A percentile compares a stretch with the other conserved stretches of the same genome.
These are phyloP conservation scores for Puccinia horiana DNA, from an alignment of 1,284 basidiomycete genomes.

Conservation along the genomic window DNA sequence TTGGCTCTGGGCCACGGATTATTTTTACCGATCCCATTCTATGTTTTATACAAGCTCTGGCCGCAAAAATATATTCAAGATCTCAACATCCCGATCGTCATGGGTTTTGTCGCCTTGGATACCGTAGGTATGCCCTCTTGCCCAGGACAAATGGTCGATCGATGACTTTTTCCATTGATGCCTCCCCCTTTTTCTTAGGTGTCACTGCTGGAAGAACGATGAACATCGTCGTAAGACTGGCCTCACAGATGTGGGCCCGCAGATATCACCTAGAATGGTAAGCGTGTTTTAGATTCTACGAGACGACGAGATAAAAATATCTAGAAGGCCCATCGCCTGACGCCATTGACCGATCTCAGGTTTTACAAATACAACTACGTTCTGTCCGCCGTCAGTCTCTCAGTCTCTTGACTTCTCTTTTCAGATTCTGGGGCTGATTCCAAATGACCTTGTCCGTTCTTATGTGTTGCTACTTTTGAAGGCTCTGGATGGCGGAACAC, in stretches of 20 bases:
- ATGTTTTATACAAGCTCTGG: constrained; percentile 4
- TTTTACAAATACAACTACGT: constrained; percentile 45
- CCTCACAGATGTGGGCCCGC: constrained; percentile 28
- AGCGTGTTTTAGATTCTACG: background rate
- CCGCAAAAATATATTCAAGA: constrained; percentile 3
- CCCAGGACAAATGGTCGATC: background rate
- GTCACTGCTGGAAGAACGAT: constrained; percentile 2
- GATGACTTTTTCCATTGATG: background rate
- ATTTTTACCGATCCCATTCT: constrained; percentile 25
- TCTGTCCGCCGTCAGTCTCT: constrained; percentile 25
- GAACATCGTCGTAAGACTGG: constrained; percentile 17
- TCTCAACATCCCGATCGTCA: constrained; percentile 9
- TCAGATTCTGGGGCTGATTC: background rate
- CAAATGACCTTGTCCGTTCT: background rate
- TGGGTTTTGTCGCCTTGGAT: constrained; percentile 20
- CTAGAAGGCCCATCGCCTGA: background rate
- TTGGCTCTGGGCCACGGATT: constrained; percentile 16
- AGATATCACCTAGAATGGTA: constrained; percentile 26
- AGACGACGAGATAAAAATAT: background rate
- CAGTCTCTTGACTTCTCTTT: background rate
- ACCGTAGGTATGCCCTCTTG: background rate
- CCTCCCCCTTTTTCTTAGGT: background rate
- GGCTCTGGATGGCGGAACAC: constrained; percentile 42
- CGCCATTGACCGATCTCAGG: background rate
- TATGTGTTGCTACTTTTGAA: background rate